Evolutionary conservation across 129 eudicot genomes (phyloP).

Genomic region (Flaveria ramosissima): DNA sequence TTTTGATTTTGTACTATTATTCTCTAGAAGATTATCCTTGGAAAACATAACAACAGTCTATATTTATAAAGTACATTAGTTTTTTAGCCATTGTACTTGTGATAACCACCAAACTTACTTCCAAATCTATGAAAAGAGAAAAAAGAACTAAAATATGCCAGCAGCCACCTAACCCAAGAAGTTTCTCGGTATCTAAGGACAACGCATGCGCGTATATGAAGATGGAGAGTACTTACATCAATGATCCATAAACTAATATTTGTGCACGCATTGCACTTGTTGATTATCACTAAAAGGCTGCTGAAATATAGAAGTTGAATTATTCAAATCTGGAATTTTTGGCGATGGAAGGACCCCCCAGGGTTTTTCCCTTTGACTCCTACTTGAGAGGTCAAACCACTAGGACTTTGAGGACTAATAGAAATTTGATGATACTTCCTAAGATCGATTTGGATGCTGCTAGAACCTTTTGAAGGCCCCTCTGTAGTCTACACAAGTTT

Average conservation of each 20-base stretch:
- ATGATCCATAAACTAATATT: slow-evolving; percentile 89
- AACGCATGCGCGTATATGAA: slow-evolving; percentile 8
- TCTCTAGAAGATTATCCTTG: not conserved
- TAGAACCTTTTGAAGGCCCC: slow-evolving; percentile 44
- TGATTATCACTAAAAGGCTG: slow-evolving; percentile 88
- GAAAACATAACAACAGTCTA: slow-evolving; percentile 13
- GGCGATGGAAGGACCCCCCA: slow-evolving; percentile 44
- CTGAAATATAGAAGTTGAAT: slow-evolving; percentile 55
- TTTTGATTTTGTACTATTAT: not conserved
- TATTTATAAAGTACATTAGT: not conserved
- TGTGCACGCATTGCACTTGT: slow-evolving; percentile 98
- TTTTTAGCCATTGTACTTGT: not conserved
- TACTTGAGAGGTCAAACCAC: slow-evolving; percentile 28
- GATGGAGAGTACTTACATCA: slow-evolving; percentile 63
- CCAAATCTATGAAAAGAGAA: not conserved
- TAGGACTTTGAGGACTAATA: slow-evolving; percentile 42
- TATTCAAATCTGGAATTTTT: slow-evolving; percentile 66
- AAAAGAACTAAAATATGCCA: not conserved
- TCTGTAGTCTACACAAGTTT: slow-evolving; percentile 43
- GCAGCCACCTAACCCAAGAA: not conserved
- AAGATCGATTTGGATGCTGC: slow-evolving; percentile 38
- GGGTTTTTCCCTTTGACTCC: slow-evolving; percentile 51
- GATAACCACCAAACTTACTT: not conserved
- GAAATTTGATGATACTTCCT: slow-evolving; percentile 31
- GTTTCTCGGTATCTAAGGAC: not conserved